Evolutionary conservation across 2,329 filamentous ascomycete genomes (phyloP).

Genomic region (Monilinia fructicola): DNA sequence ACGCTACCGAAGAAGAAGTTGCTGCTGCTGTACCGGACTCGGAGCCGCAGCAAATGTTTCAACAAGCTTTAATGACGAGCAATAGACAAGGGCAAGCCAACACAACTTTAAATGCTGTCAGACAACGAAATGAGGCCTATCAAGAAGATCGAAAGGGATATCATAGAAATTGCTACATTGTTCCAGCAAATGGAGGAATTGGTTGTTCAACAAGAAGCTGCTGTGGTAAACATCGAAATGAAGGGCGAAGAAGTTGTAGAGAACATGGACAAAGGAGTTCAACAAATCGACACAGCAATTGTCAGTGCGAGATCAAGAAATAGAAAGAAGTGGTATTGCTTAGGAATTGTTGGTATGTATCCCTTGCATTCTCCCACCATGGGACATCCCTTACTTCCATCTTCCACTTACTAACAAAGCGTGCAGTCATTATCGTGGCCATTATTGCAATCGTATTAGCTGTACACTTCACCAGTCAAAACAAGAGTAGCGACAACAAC

Average conservation of each 20-base stretch:
- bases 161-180: conserved; percentile 81
- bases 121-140: conserved; percentile 83
- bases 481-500: conserved; percentile 11
- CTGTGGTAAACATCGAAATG: conserved; percentile 78
- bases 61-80: conserved; percentile 79
- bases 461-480: conserved; percentile 47
- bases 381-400: neutral
- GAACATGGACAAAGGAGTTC: conserved; percentile 82
- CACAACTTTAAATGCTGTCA: conserved; percentile 74
- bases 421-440: conserved; percentile 52
- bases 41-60: conserved; percentile 74
- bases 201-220: conserved; percentile 81
- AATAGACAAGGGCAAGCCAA: conserved; percentile 79
- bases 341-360: conserved; percentile 64
- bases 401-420: conserved; percentile 28
- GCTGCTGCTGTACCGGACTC: conserved; percentile 72
- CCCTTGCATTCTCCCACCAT: neutral
- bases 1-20: conserved; percentile 77
- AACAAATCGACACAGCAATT: conserved; percentile 79
- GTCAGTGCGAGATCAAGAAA: conserved; percentile 70
- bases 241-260: conserved; percentile 83
- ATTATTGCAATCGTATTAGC: conserved; percentile 51
- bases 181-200: conserved; percentile 88
- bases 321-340: conserved; percentile 89
- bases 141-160: conserved; percentile 86